These are phyloP conservation scores for Fusarium mundagurra DNA, from an alignment of 2,329 filamentous ascomycete genomes.

Conservation along the genomic window DNA sequence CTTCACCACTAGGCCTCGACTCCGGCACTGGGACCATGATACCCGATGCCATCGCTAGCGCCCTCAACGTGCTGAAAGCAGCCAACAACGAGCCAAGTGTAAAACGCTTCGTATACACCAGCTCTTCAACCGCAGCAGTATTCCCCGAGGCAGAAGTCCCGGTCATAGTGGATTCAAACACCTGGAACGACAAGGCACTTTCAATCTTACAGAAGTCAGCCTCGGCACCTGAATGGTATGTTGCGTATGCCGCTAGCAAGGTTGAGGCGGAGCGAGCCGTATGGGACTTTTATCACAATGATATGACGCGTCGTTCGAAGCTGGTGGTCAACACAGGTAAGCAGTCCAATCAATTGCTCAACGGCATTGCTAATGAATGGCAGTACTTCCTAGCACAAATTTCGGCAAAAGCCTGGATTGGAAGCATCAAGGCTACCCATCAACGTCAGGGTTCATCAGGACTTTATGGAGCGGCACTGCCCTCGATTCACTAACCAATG, in stretches of 20 bases:
- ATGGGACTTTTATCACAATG: conserved; percentile 46
- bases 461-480: conserved; percentile 28
- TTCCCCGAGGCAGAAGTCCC: not conserved
- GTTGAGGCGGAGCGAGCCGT: conserved; percentile 45
- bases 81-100: not conserved
- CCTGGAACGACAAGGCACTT: conserved; percentile 50
- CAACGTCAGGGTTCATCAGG: conserved; percentile 26
- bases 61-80: not conserved
- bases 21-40: not conserved
- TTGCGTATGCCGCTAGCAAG: conserved; percentile 51
- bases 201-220: not conserved
- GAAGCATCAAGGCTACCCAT: conserved; percentile 26
- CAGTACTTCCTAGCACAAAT: conserved; percentile 39
- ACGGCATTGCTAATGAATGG: not conserved
- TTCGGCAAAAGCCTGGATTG: conserved; percentile 34
- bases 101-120: not conserved
- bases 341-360: accelerated
- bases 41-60: not conserved
- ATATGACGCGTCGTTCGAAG: conserved; percentile 24
- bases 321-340: conserved; percentile 36
- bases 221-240: not conserved
- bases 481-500: not conserved
- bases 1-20: not conserved
- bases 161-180: not conserved
- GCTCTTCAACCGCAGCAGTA: not conserved